Evolutionary conservation across 1,139 yeast species (phyloP), one percentile per base, ranked within the genome.

Genomic region (Kodamaea alishanica): DNA sequence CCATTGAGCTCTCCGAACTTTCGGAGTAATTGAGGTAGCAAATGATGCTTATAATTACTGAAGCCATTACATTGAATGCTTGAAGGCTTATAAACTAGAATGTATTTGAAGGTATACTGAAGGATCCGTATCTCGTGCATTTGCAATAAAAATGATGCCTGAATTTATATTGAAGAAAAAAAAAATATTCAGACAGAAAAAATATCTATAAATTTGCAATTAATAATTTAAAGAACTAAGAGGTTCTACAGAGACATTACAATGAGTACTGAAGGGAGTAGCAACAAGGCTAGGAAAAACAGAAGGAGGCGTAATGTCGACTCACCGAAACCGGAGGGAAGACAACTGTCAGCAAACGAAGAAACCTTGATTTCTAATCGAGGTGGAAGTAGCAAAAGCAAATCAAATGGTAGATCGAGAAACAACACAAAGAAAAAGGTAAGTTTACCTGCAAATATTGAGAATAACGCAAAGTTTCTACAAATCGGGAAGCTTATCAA

Each of bases 401-500:
- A 24, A 15, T n/a, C 29, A 34, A 34, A 30, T 15, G n/a, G 6
- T 2, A 6, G 24, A 11, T 9, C 28, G 12, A n/a, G 27, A 15
- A 11, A 33, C 9, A 8, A 29, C 25, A 8, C 30, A n/a, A 8
- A 29, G 32, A 11, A 8, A 30, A 24, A 34, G 32, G 25, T 20
- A 29, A 15, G 26, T 27, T 24, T 27, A 15, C 27, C 20, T 15
- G 20, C 20, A 15, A 33, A 24, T 30, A 27, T 24, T 6, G 29
- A 24, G 11, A 24, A 49, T 15, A 28, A 39, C 10, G 44, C 45
- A 26, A 45, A 44, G 35, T 48, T 44, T 30, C 39, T 47, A 15
- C 53, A 50, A 30, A 25, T 49, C 6, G 51, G 58, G 25, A 65
- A 65, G 45, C 50, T 67, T 8, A 39, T 63, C 22, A 57, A 58